These are phyloP conservation scores for Brassica cretica DNA, from an alignment of 345 rosid genomes.

Conservation along the genomic window DNA sequence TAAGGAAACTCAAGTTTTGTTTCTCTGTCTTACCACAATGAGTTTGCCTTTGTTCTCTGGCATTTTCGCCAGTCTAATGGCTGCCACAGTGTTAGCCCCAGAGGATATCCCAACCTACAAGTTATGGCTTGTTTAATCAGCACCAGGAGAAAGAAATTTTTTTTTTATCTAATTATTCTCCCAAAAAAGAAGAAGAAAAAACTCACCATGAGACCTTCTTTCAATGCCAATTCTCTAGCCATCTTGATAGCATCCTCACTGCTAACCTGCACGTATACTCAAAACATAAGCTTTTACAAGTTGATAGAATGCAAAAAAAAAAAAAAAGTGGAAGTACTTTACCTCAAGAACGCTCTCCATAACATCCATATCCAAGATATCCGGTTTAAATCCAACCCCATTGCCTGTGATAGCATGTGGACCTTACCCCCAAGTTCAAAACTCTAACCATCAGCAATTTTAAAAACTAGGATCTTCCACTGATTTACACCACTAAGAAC, in stretches of 20 bases:
- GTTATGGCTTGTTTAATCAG: neutral
- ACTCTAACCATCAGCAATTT: slow-evolving; percentile 6
- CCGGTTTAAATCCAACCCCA: slow-evolving; percentile 97
- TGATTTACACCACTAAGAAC: neutral
- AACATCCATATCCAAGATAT: slow-evolving; percentile 88
- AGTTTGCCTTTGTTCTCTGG: slow-evolving; percentile 94
- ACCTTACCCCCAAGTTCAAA: slow-evolving; percentile 48
- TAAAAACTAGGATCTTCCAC: neutral
- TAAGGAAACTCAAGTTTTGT: neutral
- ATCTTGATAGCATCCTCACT: slow-evolving; percentile 87
- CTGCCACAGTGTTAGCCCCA: slow-evolving; percentile 89
- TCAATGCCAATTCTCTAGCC: slow-evolving; percentile 94
- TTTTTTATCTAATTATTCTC: neutral
- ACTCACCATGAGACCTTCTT: slow-evolving; percentile 94
- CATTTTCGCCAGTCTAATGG: slow-evolving; percentile 73
- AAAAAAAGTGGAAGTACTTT: neutral
- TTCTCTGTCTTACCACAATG: slow-evolving; percentile 65
- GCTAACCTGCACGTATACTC: slow-evolving; percentile 52
- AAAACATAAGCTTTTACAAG: slow-evolving; percentile 23
- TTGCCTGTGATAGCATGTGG: slow-evolving; percentile 96
- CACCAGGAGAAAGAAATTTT: neutral
- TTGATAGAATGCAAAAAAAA: neutral
- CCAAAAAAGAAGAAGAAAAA: neutral
- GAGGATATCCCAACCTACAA: slow-evolving; percentile 90
- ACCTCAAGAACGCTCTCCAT: slow-evolving; percentile 95